Evolutionary conservation across 371 early-diverging fungal genomes (phyloP).

Genomic region (Mortierella sp.): DNA sequence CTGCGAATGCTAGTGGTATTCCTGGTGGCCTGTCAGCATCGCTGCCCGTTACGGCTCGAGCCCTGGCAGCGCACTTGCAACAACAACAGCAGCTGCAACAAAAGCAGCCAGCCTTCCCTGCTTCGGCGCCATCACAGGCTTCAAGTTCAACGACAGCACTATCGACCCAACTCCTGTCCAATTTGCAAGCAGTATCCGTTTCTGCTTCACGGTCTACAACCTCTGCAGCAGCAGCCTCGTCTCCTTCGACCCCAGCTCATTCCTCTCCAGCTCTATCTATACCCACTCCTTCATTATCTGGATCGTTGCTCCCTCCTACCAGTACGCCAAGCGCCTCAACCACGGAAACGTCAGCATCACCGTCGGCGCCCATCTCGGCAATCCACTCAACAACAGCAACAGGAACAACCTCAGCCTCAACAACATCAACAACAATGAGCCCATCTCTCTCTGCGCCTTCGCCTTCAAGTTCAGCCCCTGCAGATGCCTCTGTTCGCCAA

Average conservation of each 20-base stretch:
- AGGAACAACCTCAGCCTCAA: not conserved
- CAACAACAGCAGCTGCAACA: constrained; percentile 32
- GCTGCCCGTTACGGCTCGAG: constrained; percentile 45
- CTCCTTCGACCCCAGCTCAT: constrained; percentile 3
- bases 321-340: too few relatives aligned
- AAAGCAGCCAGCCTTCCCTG: constrained; percentile 16
- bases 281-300: constrained; percentile 31
- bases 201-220: constrained; percentile 1
- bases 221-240: not conserved
- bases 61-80: constrained; percentile 43
- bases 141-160: not conserved
- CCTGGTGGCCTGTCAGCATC: constrained; percentile 48
- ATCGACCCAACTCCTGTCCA: constrained; percentile 16
- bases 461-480: not conserved
- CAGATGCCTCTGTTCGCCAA: constrained; percentile 14
- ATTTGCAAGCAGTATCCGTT: constrained; percentile 17
- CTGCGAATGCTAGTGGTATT: constrained; percentile 47
- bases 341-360: too few relatives aligned
- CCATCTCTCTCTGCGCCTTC: too few relatives aligned
- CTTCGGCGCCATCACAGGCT: not conserved
- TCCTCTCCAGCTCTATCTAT: constrained; percentile 25
- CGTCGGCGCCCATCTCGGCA: not conserved
- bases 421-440: not conserved
- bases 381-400: not conserved
- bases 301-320: constrained; percentile 4